Evolutionary conservation across 345 rosid genomes (phyloP).

Genomic region (Leavenworthia alabamica): DNA sequence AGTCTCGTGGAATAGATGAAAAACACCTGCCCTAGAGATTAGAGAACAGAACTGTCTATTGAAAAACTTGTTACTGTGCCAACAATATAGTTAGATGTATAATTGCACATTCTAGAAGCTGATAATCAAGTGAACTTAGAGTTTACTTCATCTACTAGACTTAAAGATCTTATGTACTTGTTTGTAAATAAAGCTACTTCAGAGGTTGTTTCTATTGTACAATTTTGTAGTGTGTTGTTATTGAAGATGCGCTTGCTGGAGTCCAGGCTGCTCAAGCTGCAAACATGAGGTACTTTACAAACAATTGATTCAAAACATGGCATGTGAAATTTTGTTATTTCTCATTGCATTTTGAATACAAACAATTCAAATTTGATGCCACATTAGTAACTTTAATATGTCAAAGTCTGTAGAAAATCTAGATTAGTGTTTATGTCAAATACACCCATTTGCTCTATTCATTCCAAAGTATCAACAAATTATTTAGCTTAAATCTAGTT

Average conservation of each 20-base stretch:
- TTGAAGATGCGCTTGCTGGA: slow-evolving; percentile 96
- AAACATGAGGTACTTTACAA: slow-evolving; percentile 60
- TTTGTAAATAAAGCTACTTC: background rate
- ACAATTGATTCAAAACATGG: background rate
- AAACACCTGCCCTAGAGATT: too few relatives aligned
- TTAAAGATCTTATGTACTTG: background rate
- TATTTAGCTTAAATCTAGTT: background rate
- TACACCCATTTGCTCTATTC: background rate
- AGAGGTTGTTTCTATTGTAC: slow-evolving; percentile 1
- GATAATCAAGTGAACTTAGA: background rate
- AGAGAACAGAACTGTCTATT: too few relatives aligned
- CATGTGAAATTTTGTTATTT: background rate
- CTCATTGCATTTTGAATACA: background rate
- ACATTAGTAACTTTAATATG: background rate
- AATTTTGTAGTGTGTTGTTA: slow-evolving; percentile 64
- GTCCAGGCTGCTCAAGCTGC: slow-evolving; percentile 97
- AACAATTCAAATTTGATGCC: background rate
- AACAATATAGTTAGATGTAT: background rate
- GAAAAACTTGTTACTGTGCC: background rate
- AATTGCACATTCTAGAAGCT: background rate
- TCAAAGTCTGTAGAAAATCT: too few relatives aligned
- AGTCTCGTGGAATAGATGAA: too few relatives aligned
- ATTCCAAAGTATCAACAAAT: background rate
- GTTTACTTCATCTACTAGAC: background rate
- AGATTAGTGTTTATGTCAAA: background rate